phyloP scores from a whole-genome alignment of 148 eudicot genomes.

The Suaeda aralocaspica region DNA sequence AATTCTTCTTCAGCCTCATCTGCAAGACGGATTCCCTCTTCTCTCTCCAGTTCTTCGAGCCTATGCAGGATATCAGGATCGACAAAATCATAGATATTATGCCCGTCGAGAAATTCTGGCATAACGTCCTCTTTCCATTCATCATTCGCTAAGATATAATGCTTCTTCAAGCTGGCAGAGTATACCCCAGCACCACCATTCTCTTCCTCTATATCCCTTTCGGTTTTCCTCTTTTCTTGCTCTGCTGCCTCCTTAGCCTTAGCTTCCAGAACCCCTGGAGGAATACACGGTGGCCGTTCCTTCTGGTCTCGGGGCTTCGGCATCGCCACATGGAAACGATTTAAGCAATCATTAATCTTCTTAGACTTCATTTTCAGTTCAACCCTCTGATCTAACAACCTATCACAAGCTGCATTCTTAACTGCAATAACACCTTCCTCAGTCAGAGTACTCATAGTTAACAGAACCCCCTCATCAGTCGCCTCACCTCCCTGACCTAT shows the following conservation, averaged over 20 bases:
- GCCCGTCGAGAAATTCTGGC: slow-evolving; percentile 89
- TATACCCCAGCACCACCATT: slow-evolving; percentile 98
- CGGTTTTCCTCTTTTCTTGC: slow-evolving; percentile 58
- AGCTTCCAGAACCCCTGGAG: slow-evolving; percentile 69
- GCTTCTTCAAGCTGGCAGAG: slow-evolving; percentile 81
- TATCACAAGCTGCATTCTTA: slow-evolving; percentile 89
- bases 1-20: slow-evolving; percentile 66
- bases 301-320: slow-evolving; percentile 86
- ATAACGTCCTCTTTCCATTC: slow-evolving; percentile 90
- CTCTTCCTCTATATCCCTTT: slow-evolving; percentile 76
- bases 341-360: slow-evolving; percentile 79
- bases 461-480: slow-evolving; percentile 52
- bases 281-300: slow-evolving; percentile 75
- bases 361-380: slow-evolving; percentile 92
- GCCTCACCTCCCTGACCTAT: slow-evolving; percentile 78
- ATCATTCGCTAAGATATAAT: slow-evolving; percentile 67
- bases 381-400: slow-evolving; percentile 84
- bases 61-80: slow-evolving; percentile 83
- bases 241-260: slow-evolving; percentile 52
- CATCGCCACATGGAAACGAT: slow-evolving; percentile 86
- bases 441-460: slow-evolving; percentile 80
- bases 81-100: slow-evolving; percentile 78
- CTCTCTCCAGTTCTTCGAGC: slow-evolving; percentile 85
- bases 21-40: slow-evolving; percentile 67
- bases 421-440: slow-evolving; percentile 85